Evolutionary conservation across 345 rosid species (phyloP).

Genomic region (Eutrema yunnanense): DNA sequence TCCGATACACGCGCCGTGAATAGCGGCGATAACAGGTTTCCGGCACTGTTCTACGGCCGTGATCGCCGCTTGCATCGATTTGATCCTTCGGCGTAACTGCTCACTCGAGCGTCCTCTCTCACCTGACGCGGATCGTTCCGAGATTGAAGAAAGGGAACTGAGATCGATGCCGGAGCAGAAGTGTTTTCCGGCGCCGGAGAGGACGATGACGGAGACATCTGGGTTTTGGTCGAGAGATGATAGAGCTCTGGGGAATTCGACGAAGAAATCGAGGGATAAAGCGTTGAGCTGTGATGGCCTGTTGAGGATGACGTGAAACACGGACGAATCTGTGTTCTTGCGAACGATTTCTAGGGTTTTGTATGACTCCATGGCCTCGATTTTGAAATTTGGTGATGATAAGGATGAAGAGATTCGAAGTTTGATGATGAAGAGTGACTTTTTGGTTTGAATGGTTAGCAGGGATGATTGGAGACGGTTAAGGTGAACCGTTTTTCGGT

Average conservation of each 20-base stretch:
- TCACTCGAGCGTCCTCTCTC: conserved; percentile 54
- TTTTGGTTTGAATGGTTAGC: not conserved
- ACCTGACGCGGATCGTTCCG: conserved; percentile 10
- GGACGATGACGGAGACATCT: conserved; percentile 41
- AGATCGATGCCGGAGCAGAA: conserved; percentile 86
- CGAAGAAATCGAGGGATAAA: conserved; percentile 54
- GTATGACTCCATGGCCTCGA: conserved; percentile 42
- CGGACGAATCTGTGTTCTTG: conserved; percentile 35
- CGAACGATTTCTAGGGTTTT: conserved; percentile 43
- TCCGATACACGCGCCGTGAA: conserved; percentile 80
- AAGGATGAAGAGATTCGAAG: not conserved
- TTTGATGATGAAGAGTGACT: not conserved
- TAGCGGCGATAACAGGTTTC: conserved; percentile 67
- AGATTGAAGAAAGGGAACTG: conserved; percentile 25
- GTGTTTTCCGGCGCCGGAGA: conserved; percentile 64
- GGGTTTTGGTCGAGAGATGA: conserved; percentile 58
- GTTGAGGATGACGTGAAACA: conserved; percentile 51
- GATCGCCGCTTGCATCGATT: conserved; percentile 57
- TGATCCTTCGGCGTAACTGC: conserved; percentile 48
- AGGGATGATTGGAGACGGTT: not conserved
- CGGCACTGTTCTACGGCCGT: conserved; percentile 76
- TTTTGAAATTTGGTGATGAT: too few relatives aligned
- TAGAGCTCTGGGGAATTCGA: conserved; percentile 64
- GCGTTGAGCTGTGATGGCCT: conserved; percentile 62
- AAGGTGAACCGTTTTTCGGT: not conserved